Evolutionary conservation across 257 asterid genomes (phyloP), one percentile per base, ranked within the genome.

Genomic region (Lycium ferocissimum): DNA sequence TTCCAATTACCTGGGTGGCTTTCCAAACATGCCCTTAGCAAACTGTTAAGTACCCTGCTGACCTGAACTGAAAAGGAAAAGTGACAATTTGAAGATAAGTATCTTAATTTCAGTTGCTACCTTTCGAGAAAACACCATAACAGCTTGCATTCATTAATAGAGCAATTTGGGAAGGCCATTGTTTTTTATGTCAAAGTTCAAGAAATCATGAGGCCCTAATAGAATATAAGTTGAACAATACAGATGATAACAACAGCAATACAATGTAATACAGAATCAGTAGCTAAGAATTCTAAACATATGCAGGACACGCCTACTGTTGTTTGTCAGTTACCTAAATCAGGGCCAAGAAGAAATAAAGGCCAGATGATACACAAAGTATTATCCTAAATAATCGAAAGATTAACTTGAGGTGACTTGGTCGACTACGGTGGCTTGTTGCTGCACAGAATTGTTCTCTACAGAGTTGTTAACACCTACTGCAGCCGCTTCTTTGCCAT

Each of bases 381-480:
- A 70, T 15, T 70, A 3, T 70, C 49, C 78, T 38, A 70, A 70
- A 33, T 15, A 9, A 70, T 70, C 11, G 38, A 70, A 70, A 17
- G 49, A 53, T 38, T 70, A 70, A 70, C 79, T 70, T 70, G 79
- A 70, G 79, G 54, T 38, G 79, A 49, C 33, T 38, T 70, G 54
- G 79, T 70, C 8, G 8, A 70, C 10, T 38, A 40, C 7, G 14
- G 78, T 38, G 54, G 53, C 15, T 70, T 70, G 7, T 38, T 70
- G 53, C 79, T 38, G 79, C 79, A 17, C 54, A 0, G 15, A 38
- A 38, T 18, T 7, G 66, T 59, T 18, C 66, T n/a, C 26, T n/a
- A 59, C 33, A 1, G 33, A 59, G 8, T 9, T 38, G 54, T 17
- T 15, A 17, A 9, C 54, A 70, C 54, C 33, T 70, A 26, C 22